Base-by-base conservation (phyloP, 2,329 filamentous ascomycete genomes). In the Whalleya microplaca region DNA sequence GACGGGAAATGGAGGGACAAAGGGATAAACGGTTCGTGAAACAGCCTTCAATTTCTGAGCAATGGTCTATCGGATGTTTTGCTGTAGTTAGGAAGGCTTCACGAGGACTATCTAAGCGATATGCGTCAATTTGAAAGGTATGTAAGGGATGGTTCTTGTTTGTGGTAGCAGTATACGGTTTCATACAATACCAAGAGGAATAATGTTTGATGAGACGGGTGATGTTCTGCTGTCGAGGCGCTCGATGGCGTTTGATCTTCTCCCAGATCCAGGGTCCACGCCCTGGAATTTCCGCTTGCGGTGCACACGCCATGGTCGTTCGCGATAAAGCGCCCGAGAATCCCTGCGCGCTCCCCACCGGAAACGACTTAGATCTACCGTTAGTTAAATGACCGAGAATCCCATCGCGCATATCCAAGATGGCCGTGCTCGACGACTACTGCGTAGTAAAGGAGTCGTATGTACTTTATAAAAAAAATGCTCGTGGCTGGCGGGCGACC, bases 261-360 rank as follows among this genome's bases (percentile, higher is more conserved):
- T 61, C 19, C 55, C 53, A 54, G 60, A 53, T 56, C 52, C 58
- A 55, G 60, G 51, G 52, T 42, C 43, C 16, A 32, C n/a, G 51
- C 45, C 59, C 59, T 62, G 53, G 57, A 48, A 56, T 61, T 62
- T 63, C 60, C 60, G 57, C 55, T 60, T 58, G 57, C 57, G 48
- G 60, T 40, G 41, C 58, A 37, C 27, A 56, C 52, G 58, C 58
- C 42, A 63, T 63, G 56, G 57, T 45, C 21, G 51, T 63, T 60
- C 56, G 45, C 57, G 60, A 63, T 63, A 8, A 55, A 52, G 20
- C 32, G 52, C 47, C 57, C 27, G 41, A 55, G 55, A 52, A 43
- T 42, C 60, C 60, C 41, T 56, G 50, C 18, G 40, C 7, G 2
- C 19, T 47, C 49, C 47, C 49, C 57, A 52, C 55, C 42, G 49